phyloP scores from a whole-genome alignment of 129 eudicot genomes.

The Apium graveolens region DNA sequence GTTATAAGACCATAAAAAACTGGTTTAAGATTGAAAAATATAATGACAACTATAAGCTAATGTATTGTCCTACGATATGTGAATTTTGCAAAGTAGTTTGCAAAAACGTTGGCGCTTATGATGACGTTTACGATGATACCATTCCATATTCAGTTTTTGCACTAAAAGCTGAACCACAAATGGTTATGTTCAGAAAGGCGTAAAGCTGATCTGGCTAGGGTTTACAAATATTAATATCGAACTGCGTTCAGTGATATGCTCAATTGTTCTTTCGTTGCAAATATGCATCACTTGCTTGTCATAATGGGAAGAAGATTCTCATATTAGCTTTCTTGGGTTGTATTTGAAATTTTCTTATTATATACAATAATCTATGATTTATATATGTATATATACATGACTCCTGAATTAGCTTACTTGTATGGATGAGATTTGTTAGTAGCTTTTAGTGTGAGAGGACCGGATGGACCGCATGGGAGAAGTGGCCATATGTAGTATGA shows the following conservation, averaged over 20 bases:
- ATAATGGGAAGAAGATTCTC: no score
- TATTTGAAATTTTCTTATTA: no score
- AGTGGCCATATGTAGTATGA: no score
- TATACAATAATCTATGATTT: no score
- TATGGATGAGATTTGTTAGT: no score
- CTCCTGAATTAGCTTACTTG: no score
- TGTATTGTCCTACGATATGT: conserved; percentile 38
- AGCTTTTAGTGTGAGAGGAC: no score
- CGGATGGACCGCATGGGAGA: no score
- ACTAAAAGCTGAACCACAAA: conserved; percentile 23
- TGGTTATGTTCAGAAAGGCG: conserved; percentile 20
- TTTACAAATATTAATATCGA: neutral
- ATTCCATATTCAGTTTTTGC: conserved; percentile 23
- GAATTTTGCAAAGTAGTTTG: conserved; percentile 35
- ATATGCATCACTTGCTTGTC: no score
- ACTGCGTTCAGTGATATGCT: neutral
- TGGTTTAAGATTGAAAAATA: conserved; percentile 40
- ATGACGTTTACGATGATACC: conserved; percentile 10
- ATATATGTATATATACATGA: no score
- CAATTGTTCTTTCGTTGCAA: neutral
- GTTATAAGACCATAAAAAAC: conserved; percentile 17
- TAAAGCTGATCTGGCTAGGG: neutral
- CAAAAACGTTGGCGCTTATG: conserved; percentile 26
- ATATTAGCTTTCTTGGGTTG: neutral
- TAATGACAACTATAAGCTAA: conserved; percentile 28